Conservation (phyloP, 768 basidiomycete genomes). For the Kwoniella sp. region DNA sequence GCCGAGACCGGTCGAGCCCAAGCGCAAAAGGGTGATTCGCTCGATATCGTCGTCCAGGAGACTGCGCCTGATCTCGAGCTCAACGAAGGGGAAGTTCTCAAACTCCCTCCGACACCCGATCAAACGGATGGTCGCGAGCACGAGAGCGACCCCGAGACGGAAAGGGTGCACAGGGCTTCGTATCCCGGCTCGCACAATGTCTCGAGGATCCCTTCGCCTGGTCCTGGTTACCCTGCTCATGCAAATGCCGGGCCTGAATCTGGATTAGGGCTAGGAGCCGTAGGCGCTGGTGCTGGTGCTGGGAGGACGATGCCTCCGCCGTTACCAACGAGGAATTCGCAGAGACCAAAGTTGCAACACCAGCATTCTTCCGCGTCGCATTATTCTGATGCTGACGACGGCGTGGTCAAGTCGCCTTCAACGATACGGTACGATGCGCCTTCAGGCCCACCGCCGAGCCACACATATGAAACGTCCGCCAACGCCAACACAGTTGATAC, state of each 20-base stretch:
- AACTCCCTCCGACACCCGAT: conserved; percentile 51
- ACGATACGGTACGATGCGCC: conserved; percentile 10
- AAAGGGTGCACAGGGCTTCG: conserved; percentile 22
- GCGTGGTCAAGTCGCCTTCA: conserved; percentile 2
- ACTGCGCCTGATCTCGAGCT: conserved; percentile 31
- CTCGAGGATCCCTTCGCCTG: conserved; percentile 10
- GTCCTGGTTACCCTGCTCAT: neutral
- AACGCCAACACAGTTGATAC: no score
- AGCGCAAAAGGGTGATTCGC: conserved; percentile 35
- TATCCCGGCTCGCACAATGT: conserved; percentile 18
- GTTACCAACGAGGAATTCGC: conserved; percentile 11
- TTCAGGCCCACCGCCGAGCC: conserved; percentile 2
- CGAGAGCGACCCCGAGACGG: conserved; percentile 40
- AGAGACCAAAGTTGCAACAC: conserved; percentile 17
- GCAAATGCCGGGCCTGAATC: neutral
- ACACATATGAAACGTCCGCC: no score
- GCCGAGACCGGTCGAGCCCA: conserved; percentile 52
- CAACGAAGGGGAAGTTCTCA: conserved; percentile 45
- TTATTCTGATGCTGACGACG: conserved; percentile 27
- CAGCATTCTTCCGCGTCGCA: conserved; percentile 30
- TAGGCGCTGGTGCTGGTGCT: neutral
- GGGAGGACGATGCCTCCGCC: conserved; percentile 14
- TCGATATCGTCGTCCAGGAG: conserved; percentile 39
- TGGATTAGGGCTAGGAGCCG: neutral
- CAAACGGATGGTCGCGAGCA: conserved; percentile 39